A percentile compares a stretch with the other conserved stretches of the same genome.
Conservation (phyloP, 202 grass and related monocot species). For the Panicum virgatum region DNA sequence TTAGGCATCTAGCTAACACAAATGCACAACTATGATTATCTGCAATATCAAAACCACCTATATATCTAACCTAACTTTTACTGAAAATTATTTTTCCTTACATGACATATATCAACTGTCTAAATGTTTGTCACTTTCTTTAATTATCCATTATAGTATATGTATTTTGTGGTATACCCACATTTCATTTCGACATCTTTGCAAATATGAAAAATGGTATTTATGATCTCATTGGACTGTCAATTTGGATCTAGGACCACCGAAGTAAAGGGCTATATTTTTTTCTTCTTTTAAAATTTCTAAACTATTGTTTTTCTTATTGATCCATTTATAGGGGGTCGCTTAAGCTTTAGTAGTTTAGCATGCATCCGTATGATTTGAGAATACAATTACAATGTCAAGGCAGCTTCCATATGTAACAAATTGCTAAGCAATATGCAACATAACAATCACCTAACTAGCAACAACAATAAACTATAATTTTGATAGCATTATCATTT, state of each 20-base stretch:
- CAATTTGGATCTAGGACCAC: not conserved
- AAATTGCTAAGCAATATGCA: not conserved
- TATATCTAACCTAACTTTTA: not conserved
- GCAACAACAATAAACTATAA: too few relatives aligned
- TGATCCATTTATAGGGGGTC: not conserved
- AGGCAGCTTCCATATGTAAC: not conserved
- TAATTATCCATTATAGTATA: not conserved
- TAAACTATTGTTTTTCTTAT: not conserved
- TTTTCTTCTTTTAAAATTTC: not conserved
- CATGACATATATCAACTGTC: not conserved
- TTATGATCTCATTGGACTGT: not conserved
- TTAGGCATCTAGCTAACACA: not conserved
- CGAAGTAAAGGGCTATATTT: not conserved
- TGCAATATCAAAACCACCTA: too few relatives aligned
- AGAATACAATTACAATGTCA: not conserved
- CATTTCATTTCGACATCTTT: not conserved
- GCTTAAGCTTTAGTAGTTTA: not conserved
- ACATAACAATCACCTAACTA: not conserved
- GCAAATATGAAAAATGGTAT: not conserved
- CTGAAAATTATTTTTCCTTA: not conserved
- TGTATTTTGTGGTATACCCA: not conserved
- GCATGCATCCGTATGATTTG: not conserved
- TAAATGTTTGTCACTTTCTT: not conserved
- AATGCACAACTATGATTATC: too few relatives aligned
- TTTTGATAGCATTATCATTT: too few relatives aligned